Evolutionary conservation across 1,284 basidiomycete species (phyloP).

Genomic region (Sanghuangporus weigelae): DNA sequence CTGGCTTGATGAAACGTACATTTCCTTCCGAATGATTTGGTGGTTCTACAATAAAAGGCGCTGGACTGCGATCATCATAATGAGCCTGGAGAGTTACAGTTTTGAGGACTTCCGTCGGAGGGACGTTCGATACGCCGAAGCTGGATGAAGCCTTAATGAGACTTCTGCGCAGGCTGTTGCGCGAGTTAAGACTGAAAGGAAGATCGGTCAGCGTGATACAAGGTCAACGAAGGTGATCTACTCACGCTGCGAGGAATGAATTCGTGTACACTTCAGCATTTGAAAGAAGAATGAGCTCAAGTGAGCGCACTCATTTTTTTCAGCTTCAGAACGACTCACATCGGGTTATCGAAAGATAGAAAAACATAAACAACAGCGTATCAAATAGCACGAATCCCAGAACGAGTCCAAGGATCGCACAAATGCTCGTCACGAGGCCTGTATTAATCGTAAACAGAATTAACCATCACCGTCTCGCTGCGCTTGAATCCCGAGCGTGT

Average conservation of each 20-base stretch:
- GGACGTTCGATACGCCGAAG: background rate
- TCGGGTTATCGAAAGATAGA: conserved; percentile 10
- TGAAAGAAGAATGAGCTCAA: background rate
- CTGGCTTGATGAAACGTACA: background rate
- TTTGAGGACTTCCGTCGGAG: background rate
- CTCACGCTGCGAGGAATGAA: conserved; percentile 15
- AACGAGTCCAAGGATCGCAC: conserved; percentile 13
- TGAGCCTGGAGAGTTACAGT: background rate
- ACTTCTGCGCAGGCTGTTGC: background rate
- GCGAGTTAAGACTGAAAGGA: background rate
- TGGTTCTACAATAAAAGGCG: background rate
- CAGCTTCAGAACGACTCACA: background rate
- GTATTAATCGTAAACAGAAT: conserved; percentile 18
- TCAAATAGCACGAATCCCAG: conserved; percentile 4
- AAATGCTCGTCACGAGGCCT: conserved; percentile 15
- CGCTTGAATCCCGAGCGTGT: conserved; percentile 6
- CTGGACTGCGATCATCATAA: background rate
- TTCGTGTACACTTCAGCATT: conserved; percentile 12
- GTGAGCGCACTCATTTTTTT: background rate
- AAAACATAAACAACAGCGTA: conserved; percentile 15
- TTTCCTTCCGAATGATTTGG: background rate
- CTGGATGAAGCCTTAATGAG: background rate
- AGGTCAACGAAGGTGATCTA: background rate
- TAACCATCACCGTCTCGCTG: conserved; percentile 1
- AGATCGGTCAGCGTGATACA: background rate